Evolutionary conservation across 140 eudicot species (phyloP).

Genomic region (Bidens hawaiensis): DNA sequence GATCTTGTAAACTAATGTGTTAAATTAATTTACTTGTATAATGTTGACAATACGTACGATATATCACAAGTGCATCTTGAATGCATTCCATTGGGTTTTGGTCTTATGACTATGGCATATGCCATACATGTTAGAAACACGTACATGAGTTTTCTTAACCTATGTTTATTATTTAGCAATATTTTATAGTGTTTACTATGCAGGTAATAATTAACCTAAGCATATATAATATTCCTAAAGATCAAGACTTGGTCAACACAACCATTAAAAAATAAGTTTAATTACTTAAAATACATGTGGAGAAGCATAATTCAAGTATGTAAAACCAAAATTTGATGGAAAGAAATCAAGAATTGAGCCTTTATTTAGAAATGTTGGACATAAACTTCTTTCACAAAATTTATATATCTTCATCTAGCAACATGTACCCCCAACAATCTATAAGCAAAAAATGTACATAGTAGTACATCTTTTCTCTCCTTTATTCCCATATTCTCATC

Average conservation of each 20-base stretch:
- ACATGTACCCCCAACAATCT: conserved; percentile 12
- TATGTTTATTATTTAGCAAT: too few species aligned
- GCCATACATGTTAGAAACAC: too few species aligned
- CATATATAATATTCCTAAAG: background rate
- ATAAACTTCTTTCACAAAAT: background rate
- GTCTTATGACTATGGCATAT: background rate
- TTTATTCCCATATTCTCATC: conserved; percentile 13
- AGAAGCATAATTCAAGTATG: conserved; percentile 2
- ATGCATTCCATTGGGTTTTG: too few species aligned
- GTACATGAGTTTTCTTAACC: too few species aligned
- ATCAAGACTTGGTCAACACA: background rate
- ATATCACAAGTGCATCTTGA: too few species aligned
- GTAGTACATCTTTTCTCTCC: conserved; percentile 18
- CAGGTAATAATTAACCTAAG: background rate
- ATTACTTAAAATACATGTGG: background rate
- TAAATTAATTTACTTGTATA: too few species aligned
- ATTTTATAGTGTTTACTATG: too few species aligned
- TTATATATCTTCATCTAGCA: conserved; percentile 10
- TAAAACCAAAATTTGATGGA: background rate
- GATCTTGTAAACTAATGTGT: too few species aligned
- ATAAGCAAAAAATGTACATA: conserved; percentile 13
- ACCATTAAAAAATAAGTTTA: background rate
- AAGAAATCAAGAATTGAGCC: background rate
- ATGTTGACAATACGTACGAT: too few species aligned
- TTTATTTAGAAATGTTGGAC: background rate